A percentile compares a stretch with the other conserved stretches of the same genome.
phyloP scores from a whole-genome alignment of 345 rosid species.

The Fremontodendron californicum region DNA sequence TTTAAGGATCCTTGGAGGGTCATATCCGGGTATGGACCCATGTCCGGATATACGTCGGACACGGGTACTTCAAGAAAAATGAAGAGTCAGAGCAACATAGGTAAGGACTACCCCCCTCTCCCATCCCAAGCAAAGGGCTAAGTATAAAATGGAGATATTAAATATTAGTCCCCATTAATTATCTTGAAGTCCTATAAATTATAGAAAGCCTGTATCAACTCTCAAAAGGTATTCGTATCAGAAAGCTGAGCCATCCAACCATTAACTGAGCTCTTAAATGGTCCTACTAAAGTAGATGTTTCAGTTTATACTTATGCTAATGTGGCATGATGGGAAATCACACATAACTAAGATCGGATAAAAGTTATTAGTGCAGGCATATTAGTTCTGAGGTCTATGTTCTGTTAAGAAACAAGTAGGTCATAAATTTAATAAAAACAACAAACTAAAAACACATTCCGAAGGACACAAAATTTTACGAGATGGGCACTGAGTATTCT shows the following conservation, averaged over 20 bases:
- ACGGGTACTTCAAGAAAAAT: too few relatives aligned
- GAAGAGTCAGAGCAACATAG: too few relatives aligned
- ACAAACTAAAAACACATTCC: not conserved
- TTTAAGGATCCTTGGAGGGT: too few relatives aligned
- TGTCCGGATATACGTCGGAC: too few relatives aligned
- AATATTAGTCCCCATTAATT: not conserved
- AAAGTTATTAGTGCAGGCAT: not conserved
- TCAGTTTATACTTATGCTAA: not conserved
- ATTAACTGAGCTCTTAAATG: not conserved
- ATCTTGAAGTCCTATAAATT: not conserved
- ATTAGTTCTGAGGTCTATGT: not conserved
- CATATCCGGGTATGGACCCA: too few relatives aligned
- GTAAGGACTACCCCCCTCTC: too few relatives aligned
- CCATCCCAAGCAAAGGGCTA: not conserved
- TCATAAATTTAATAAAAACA: not conserved
- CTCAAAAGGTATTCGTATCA: not conserved
- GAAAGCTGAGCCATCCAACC: not conserved
- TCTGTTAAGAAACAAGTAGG: not conserved
- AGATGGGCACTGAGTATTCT: constrained; percentile 61
- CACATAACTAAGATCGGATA: not conserved
- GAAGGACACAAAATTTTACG: constrained; percentile 44
- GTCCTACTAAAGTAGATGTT: not conserved
- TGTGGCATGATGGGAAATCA: not conserved
- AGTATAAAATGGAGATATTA: not conserved
- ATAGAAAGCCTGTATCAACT: not conserved